Percentiles rank a stretch among this genome's conserved stretches.
These are phyloP conservation scores for Corylus heterophylla DNA, from an alignment of 306 rosid species.

Conservation along the genomic window DNA sequence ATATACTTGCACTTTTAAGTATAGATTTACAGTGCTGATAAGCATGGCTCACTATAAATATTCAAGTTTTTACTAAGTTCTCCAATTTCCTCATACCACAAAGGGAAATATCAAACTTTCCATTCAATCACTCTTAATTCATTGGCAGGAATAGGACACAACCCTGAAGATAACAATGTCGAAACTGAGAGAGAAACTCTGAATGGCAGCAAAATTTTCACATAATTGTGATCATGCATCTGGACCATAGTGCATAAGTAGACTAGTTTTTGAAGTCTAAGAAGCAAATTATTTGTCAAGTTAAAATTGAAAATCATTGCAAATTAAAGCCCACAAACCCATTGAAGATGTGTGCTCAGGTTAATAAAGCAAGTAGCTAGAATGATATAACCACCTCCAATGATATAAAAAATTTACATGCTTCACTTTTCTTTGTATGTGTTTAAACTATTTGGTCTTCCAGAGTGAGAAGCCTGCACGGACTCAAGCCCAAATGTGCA, in stretches of 20 bases:
- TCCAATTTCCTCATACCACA: not conserved
- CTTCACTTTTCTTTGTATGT: not conserved
- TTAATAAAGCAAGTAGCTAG: not conserved
- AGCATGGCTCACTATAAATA: not conserved
- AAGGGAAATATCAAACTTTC: slow-evolving; percentile 1
- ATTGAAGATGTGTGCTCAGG: not conserved
- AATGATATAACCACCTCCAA: not conserved
- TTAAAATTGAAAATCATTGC: not conserved
- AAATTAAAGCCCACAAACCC: no score
- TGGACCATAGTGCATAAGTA: not conserved
- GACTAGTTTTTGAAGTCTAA: not conserved
- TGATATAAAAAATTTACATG: not conserved
- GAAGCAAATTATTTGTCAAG: not conserved
- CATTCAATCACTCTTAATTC: not conserved
- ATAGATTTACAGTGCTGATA: not conserved
- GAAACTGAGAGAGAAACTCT: not conserved
- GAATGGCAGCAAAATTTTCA: not conserved
- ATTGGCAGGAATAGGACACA: not conserved
- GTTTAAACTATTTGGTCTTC: not conserved
- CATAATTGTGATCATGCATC: not conserved
- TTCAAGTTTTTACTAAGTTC: not conserved
- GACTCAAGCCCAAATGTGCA: not conserved
- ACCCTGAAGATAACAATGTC: not conserved
- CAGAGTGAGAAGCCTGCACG: not conserved
- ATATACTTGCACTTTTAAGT: not conserved